Evolutionary conservation across 169 alveolate genomes (phyloP), one percentile per base, ranked within the genome.

Genomic region (Sarcocystis neurona): DNA sequence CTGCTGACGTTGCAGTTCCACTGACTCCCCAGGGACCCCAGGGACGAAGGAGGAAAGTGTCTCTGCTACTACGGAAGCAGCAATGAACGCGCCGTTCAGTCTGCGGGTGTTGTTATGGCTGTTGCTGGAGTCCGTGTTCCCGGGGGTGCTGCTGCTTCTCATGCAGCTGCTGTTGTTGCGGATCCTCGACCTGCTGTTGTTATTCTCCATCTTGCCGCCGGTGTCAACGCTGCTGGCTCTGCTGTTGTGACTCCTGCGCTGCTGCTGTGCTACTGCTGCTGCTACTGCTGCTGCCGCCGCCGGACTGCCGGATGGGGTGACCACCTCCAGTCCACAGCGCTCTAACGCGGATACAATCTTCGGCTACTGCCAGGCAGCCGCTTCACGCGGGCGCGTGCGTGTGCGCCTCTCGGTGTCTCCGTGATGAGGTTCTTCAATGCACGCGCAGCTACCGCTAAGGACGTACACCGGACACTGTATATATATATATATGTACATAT

Each of bases 241-340:
- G 18, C 75, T 5, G 18, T 39, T 6, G 75, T 12, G 30, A 39
- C 75, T 20, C 23, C 66, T 53, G 12, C 12, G 23, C 66, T 53
- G 66, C 23, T 30, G 43, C 34, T 30, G 39, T 5, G 75, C 23
- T 12, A 0, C 77, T 39, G 30, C 15, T 10, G 44, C 30, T 30
- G 77, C 77, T 66, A 39, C 77, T 66, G 77, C 77, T 66, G 77
- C 77, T 66, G 77, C 77, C 32, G 77, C 77, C 32, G 77, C 43
- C 32, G n/a, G n/a, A n/a, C n/a, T n/a, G n/a, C n/a, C n/a, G n/a
- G n/a, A n/a, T n/a, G n/a, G n/a, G n/a, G n/a, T n/a, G n/a, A n/a
- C n/a, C n/a, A n/a, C n/a, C n/a, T n/a, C n/a, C n/a, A n/a, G n/a
- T n/a, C n/a, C n/a, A n/a, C n/a, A n/a, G n/a, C n/a, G n/a, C n/a